phyloP scores from a whole-genome alignment of 1,139 yeast species.

The Barnettozyma hawaiiensis region DNA sequence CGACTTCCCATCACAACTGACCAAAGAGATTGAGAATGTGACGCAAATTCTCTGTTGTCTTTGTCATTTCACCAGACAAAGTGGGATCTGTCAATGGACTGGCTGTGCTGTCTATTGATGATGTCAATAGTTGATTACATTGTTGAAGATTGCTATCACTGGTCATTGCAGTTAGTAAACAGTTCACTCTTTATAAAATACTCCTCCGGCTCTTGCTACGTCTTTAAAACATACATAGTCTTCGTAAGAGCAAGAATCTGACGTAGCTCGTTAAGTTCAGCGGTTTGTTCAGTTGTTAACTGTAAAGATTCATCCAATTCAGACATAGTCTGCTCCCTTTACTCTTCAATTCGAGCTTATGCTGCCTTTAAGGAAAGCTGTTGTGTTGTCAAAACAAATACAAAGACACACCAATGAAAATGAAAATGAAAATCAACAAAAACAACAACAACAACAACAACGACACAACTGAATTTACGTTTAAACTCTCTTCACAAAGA shows the following conservation, averaged over 20 bases:
- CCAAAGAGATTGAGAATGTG: constrained; percentile 7
- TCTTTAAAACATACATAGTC: constrained; percentile 18
- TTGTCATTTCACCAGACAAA: neutral
- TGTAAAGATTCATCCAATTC: neutral
- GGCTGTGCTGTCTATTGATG: neutral
- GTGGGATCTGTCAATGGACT: neutral
- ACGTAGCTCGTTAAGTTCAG: constrained; percentile 8
- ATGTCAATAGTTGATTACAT: constrained; percentile 3
- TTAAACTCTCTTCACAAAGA: too few relatives aligned
- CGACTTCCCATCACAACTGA: neutral
- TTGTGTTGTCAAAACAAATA: neutral
- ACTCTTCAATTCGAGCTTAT: neutral
- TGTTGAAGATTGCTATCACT: neutral
- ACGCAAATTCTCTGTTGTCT: constrained; percentile 7
- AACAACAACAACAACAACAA: neutral
- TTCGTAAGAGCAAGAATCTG: constrained; percentile 12
- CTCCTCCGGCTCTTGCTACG: too few relatives aligned
- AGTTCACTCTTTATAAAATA: neutral
- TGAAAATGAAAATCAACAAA: too few relatives aligned
- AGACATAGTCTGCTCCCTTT: neutral
- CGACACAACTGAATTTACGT: neutral
- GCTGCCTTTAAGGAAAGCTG: neutral
- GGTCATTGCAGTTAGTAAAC: neutral
- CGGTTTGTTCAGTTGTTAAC: constrained; percentile 2
- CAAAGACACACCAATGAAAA: neutral